Base-by-base conservation (phyloP, 495 filamentous ascomycete species). In the Aspergillus saccharolyticus region DNA sequence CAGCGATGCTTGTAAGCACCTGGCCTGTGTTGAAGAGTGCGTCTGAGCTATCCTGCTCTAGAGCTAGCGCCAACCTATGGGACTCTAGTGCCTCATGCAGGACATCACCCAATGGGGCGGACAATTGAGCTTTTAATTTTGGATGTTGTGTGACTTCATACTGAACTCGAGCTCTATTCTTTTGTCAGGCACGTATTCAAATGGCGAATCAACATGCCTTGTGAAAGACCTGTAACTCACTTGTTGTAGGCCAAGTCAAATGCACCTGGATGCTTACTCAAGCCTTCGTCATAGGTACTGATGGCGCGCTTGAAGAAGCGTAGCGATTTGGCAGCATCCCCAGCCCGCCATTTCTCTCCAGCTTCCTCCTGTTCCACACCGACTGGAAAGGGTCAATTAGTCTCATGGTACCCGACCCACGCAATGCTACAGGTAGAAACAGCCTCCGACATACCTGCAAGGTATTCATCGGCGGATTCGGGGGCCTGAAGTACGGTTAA, bases 211-310 rank as follows among this genome's bases (percentile, higher is more conserved):
- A 39, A 15, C 33, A 39, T 9, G 33, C 2, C 12, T 39, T 15
- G 33, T 9, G 44, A 42, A 20, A 2, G n/a, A 19, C 39, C 18
- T 20, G 28, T 39, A 15, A 69, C 78, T 58, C 70, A 86, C 84
- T 85, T 88, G 67, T 89, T 89, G 63, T 89, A 89, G n/a, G 85
- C 84, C 45, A 89, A 65, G 70, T 89, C 86, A 72, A 88, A 87
- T 4, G 77, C 79, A 15, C 58, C 53, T 0, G 84, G 84, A 64
- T 80, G 80, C 56, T 73, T 79, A 45, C 73, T 70, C 17, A 89
- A 62, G 9, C 82, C 86, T n/a, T 78, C 76, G 54, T 83, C 79
- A 59, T 89, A 89, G 47, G 74, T 78, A 28, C 82, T 75, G 52
- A 88, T 80, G n/a, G 86, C 86, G 56, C 82, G 75, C 62, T 81